phyloP scores from a whole-genome alignment of 306 rosid species.

The Acacia crassicarpa region DNA sequence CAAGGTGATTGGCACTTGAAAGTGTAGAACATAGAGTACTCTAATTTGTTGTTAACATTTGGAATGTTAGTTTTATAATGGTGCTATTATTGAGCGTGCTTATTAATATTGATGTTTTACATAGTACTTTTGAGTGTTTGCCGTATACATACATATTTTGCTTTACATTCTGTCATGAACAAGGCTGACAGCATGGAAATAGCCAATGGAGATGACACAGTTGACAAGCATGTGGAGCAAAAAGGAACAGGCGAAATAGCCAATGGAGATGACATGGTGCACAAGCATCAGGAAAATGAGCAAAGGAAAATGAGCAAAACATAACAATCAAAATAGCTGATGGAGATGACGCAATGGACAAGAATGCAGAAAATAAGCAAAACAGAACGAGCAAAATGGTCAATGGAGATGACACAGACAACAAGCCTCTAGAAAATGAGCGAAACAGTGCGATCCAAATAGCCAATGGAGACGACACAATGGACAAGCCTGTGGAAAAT shows the following conservation, averaged over 20 bases:
- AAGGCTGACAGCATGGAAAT: neutral
- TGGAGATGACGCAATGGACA: neutral
- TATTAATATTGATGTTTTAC: neutral
- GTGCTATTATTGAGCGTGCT: neutral
- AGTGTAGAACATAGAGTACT: conserved; percentile 3
- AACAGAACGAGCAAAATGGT: neutral
- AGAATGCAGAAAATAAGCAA: neutral
- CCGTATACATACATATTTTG: neutral
- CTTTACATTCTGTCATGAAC: neutral
- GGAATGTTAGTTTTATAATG: neutral
- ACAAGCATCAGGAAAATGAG: neutral
- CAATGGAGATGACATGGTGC: neutral
- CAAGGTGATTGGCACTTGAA: neutral
- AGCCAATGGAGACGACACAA: neutral
- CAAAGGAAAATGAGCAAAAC: neutral
- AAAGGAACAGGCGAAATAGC: neutral
- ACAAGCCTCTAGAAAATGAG: neutral
- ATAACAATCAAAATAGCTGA: neutral
- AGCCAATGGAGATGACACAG: neutral
- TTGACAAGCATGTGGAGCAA: neutral
- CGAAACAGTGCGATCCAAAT: neutral
- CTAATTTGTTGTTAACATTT: neutral
- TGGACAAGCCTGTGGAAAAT: neutral
- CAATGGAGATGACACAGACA: neutral
- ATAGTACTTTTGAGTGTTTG: neutral